Conservation (phyloP, 306 rosid species). For the Hippophae rhamnoides region DNA sequence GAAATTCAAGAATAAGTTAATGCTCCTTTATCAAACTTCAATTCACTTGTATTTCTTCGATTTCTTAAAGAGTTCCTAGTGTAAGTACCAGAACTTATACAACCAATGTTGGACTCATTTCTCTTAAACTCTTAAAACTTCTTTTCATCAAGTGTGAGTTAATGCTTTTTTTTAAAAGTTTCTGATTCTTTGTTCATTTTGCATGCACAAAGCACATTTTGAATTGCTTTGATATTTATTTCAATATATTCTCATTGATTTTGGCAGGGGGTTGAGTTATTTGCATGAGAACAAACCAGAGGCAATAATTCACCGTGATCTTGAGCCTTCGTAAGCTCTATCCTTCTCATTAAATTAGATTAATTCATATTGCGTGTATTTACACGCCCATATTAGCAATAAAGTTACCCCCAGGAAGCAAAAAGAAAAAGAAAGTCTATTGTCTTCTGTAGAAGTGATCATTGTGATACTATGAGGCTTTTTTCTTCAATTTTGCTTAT, state of each 20-base stretch:
- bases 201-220: slow-evolving; percentile 2
- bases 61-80: no score
- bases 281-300: slow-evolving; percentile 91
- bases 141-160: no score
- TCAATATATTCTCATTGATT: slow-evolving; percentile 12
- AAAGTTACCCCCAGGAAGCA: background rate
- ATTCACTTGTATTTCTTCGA: no score
- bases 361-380: slow-evolving; percentile 3
- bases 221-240: slow-evolving; percentile 1
- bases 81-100: no score
- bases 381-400: background rate
- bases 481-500: slow-evolving; percentile 28
- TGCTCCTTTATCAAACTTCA: no score
- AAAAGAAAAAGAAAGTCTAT: background rate
- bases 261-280: slow-evolving; percentile 84
- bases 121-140: no score
- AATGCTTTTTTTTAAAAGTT: background rate
- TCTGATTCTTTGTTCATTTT: slow-evolving; percentile 13
- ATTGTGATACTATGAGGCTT: slow-evolving; percentile 17
- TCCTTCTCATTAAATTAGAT: background rate
- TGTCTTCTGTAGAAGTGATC: slow-evolving; percentile 15
- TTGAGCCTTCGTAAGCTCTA: slow-evolving; percentile 85
- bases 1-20: no score
- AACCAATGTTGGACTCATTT: no score
- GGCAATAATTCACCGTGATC: slow-evolving; percentile 95